Evolutionary conservation across 129 eudicot genomes (phyloP), one percentile per base, ranked within the genome.

Genomic region (Kitagawia praeruptora): DNA sequence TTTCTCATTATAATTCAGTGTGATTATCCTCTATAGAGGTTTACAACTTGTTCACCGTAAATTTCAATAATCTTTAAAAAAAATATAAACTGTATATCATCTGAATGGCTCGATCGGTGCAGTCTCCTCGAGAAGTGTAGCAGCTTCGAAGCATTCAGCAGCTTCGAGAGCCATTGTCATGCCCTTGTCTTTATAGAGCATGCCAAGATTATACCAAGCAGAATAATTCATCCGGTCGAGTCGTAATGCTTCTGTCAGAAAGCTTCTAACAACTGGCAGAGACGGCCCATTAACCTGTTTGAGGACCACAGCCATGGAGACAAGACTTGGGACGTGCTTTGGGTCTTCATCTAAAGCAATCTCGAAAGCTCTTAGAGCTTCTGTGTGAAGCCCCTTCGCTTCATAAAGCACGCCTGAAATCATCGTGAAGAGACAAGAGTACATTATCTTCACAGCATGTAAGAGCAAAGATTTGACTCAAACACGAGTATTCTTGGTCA

Each of bases 91-190:
- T n/a, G 69, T n/a, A 61, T 14, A 31, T 67, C 42, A 90, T 88
- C 98, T 92, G 81, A 90, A 95, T 63, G 98, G 89, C 82, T 95
- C 94, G 13, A 90, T 66, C 0, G 98, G 98, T 71, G 87, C 89
- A 6, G 97, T 95, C 79, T 92, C 97, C 74, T 82, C 82, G 9
- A 95, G 96, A 23, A 87, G 39, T 4, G 77, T 75, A 34, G 97
- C 98, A 69, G 98, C 94, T 77, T 90, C 90, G 23, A 95, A 91
- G 77, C 98, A 93, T 3, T 93, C 97, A n/a, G 85, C 91, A 53
- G 94, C 97, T 81, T 89, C 93, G 42, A 10, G 38, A 51, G 86
- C 86, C 46, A 82, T 83, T 75, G 45, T 74, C 10, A 74, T 73
- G 42, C 94, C 92, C 78, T 84, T 88, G 3, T 88, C 92, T 87